Evolutionary conservation across 345 rosid genomes (phyloP).

Genomic region (Erysimum cheiranthoides): DNA sequence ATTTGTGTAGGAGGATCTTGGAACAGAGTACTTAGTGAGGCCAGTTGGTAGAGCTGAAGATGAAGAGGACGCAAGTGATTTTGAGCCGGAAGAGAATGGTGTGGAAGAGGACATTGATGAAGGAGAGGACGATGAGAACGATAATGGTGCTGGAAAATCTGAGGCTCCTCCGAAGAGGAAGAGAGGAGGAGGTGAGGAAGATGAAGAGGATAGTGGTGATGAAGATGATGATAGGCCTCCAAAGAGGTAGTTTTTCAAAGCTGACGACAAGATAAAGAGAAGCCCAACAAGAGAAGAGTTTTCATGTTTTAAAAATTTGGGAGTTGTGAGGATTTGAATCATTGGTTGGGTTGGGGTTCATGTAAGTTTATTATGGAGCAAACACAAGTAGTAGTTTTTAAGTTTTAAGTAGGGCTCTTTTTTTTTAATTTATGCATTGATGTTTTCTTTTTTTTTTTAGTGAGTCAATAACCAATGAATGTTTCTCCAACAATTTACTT

Average conservation of each 20-base stretch:
- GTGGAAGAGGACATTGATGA: conserved; percentile 65
- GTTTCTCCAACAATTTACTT: conserved; percentile 34
- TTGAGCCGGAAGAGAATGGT: conserved; percentile 82
- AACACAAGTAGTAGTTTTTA: conserved; percentile 29
- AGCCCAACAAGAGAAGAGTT: neutral
- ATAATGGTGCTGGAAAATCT: conserved; percentile 59
- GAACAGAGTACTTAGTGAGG: conserved; percentile 81
- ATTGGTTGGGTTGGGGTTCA: conserved; percentile 44
- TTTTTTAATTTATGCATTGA: conserved; percentile 11
- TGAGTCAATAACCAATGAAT: conserved; percentile 43
- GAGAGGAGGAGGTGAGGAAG: conserved; percentile 75
- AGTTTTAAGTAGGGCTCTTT: conserved; percentile 32
- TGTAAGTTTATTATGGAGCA: conserved; percentile 45
- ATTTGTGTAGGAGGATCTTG: conserved; percentile 64
- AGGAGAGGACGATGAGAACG: conserved; percentile 59
- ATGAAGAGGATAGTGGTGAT: conserved; percentile 63
- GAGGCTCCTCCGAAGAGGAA: conserved; percentile 79
- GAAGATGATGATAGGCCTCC: conserved; percentile 89
- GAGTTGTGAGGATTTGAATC: conserved; percentile 44
- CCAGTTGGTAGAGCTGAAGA: conserved; percentile 86
- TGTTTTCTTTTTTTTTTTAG: conserved; percentile 3
- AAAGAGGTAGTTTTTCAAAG: conserved; percentile 66
- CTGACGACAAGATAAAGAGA: conserved; percentile 18
- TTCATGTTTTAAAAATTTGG: conserved; percentile 20
- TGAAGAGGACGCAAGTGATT: conserved; percentile 91